Conservation (phyloP, 2,329 filamentous ascomycete species). For the Colletotrichum musicola region DNA sequence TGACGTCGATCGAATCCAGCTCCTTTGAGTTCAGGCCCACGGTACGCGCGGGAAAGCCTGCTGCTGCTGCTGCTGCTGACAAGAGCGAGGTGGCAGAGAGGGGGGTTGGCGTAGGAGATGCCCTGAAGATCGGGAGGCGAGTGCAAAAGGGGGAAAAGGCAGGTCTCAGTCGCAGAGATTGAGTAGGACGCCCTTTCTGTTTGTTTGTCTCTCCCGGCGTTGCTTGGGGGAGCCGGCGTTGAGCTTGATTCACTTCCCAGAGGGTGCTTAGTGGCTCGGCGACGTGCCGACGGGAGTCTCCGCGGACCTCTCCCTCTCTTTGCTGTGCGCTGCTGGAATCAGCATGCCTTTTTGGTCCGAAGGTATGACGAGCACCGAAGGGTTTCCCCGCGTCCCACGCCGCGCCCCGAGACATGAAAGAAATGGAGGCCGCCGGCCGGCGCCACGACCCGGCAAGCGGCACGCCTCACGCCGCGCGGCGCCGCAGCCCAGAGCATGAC, state of each 20-base stretch:
- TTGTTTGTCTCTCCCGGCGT: constrained; percentile 26
- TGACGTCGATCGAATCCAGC: neutral
- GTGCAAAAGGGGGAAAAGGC: constrained; percentile 9
- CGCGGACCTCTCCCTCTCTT: neutral
- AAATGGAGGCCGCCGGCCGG: constrained; percentile 14
- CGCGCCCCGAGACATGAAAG: constrained; percentile 30
- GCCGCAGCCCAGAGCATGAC: neutral
- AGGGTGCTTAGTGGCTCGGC: constrained; percentile 23
- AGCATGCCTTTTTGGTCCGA: neutral
- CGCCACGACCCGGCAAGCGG: constrained; percentile 33
- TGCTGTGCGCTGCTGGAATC: constrained; percentile 5
- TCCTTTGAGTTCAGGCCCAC: constrained; percentile 9
- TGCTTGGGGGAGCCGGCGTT: constrained; percentile 31
- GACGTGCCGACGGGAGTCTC: constrained; percentile 25
- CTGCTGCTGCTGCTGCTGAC: neutral
- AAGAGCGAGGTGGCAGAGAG: neutral
- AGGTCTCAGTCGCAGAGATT: constrained; percentile 28
- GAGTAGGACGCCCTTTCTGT: constrained; percentile 17
- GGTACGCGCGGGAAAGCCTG: constrained; percentile 2
- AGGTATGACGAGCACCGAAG: constrained; percentile 10
- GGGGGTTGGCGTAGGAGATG: constrained; percentile 19
- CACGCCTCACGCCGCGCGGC: neutral
- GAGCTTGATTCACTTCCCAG: constrained; percentile 26
- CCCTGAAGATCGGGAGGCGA: constrained; percentile 2
- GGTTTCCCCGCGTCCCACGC: constrained; percentile 13